Conservation (phyloP, 305 asterid genomes). For the Lippia alba region DNA sequence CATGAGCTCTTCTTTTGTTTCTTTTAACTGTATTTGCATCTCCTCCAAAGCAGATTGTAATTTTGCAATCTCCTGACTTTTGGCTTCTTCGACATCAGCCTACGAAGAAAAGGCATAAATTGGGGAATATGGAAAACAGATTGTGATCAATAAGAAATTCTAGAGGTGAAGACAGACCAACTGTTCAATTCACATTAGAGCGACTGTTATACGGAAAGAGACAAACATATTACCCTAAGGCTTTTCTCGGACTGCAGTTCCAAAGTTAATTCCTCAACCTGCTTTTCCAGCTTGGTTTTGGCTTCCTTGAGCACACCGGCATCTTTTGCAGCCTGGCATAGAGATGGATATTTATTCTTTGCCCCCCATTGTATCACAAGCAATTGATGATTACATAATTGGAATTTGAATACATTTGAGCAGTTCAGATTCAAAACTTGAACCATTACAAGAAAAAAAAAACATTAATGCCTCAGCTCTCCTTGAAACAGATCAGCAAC, state of each 20-base stretch:
- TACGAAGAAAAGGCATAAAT: constrained; percentile 26
- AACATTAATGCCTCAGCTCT: background rate
- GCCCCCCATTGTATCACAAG: constrained; percentile 12
- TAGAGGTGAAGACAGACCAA: constrained; percentile 4
- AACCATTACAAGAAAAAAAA: constrained; percentile 3
- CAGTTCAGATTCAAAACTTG: constrained; percentile 18
- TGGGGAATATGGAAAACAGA: constrained; percentile 16
- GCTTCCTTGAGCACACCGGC: constrained; percentile 88
- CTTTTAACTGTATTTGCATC: constrained; percentile 40
- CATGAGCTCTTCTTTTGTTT: constrained; percentile 38
- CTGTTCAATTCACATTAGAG: constrained; percentile 23
- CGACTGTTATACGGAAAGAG: constrained; percentile 29
- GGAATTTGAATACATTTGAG: constrained; percentile 5
- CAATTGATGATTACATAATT: constrained; percentile 19
- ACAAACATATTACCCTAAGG: constrained; percentile 56
- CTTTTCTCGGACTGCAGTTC: constrained; percentile 72
- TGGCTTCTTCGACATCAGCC: constrained; percentile 55
- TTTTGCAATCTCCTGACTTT: constrained; percentile 49
- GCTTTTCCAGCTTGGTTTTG: constrained; percentile 64
- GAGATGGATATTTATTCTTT: constrained; percentile 21
- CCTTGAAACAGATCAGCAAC: background rate
- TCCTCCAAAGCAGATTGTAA: constrained; percentile 56
- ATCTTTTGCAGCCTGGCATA: constrained; percentile 80
- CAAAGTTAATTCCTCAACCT: constrained; percentile 73
- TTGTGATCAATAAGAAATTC: constrained; percentile 10